Conservation (phyloP, 306 rosid genomes). For the Ormosia emarginata region DNA sequence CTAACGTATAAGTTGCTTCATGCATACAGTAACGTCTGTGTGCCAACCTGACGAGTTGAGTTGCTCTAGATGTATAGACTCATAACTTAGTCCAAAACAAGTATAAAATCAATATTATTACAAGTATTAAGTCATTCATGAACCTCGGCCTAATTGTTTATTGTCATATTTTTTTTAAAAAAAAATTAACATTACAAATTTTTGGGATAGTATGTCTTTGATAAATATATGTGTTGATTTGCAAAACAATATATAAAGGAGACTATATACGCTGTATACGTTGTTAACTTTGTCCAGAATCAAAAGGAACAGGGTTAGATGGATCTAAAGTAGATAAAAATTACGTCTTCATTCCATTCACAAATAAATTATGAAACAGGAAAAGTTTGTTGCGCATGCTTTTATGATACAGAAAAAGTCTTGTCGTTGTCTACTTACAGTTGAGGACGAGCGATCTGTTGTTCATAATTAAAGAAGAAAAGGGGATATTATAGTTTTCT, state of each 20-base stretch:
- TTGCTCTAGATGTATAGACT: no score
- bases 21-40: no score
- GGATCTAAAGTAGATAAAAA: constrained; percentile 22
- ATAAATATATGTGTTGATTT: not conserved
- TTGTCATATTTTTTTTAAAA: no score
- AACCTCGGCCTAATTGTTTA: no score
- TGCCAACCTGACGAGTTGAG: no score
- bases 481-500: not conserved
- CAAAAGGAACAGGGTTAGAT: not conserved
- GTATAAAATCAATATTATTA: no score
- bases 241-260: not conserved
- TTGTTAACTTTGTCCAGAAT: not conserved
- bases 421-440: not conserved
- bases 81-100: no score
- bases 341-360: not conserved
- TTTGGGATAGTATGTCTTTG: no score
- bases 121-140: no score
- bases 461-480: constrained; percentile 10
- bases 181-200: no score
- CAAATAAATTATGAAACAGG: not conserved
- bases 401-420: constrained; percentile 5
- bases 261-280: not conserved
- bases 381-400: not conserved
- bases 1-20: no score
- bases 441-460: not conserved